Conservation (phyloP, 805 yeast genomes). For the Metschnikowia aberdeeniae region DNA sequence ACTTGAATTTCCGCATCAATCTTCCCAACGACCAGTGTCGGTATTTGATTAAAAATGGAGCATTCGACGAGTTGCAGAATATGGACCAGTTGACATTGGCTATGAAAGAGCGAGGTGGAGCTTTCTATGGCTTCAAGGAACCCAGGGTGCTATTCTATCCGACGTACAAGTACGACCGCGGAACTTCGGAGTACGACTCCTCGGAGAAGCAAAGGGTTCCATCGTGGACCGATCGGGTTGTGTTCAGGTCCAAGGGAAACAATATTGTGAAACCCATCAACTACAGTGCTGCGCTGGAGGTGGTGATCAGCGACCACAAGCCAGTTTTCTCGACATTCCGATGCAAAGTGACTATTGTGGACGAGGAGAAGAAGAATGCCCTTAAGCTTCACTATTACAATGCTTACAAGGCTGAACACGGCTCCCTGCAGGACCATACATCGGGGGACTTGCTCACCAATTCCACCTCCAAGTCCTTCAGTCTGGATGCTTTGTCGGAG, state of each 20-base stretch:
- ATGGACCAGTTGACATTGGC: conserved; percentile 78
- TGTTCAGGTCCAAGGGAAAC: conserved; percentile 52
- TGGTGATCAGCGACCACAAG: conserved; percentile 79
- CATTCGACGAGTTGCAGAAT: conserved; percentile 50
- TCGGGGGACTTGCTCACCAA: conserved; percentile 6
- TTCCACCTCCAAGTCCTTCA: conserved; percentile 16
- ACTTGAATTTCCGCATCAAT: conserved; percentile 78
- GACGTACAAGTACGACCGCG: conserved; percentile 89
- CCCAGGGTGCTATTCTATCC: conserved; percentile 75
- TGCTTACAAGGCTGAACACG: conserved; percentile 28
- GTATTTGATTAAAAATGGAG: conserved; percentile 42
- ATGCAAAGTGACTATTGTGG: conserved; percentile 62
- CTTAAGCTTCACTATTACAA: conserved; percentile 28
- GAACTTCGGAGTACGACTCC: conserved; percentile 74
- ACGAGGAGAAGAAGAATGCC: conserved; percentile 34
- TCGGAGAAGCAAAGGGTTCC: conserved; percentile 93
- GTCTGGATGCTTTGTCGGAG: conserved; percentile 29
- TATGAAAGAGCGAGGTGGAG: conserved; percentile 51
- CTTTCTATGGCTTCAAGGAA: conserved; percentile 75
- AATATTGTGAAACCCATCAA: conserved; percentile 51
- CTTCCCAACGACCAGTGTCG: conserved; percentile 74
- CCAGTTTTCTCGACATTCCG: conserved; percentile 84
- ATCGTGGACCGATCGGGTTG: conserved; percentile 92
- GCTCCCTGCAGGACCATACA: conserved; percentile 14
- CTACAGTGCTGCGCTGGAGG: conserved; percentile 59